Base-by-base conservation (phyloP, 129 eudicot genomes). In the Centaurea solstitialis region DNA sequence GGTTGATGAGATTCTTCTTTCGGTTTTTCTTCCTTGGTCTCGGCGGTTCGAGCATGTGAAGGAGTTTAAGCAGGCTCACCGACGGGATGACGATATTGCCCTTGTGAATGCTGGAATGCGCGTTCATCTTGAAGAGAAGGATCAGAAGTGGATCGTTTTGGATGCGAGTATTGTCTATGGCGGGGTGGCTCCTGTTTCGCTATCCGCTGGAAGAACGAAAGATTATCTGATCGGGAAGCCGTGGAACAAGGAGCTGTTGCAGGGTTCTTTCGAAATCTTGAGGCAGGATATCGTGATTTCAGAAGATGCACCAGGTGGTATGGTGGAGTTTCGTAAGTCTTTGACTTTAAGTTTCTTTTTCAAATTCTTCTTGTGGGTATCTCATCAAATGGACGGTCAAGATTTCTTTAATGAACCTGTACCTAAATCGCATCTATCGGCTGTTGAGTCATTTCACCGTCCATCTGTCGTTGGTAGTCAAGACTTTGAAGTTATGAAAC, bases 81-180 rank as follows among this genome's bases (percentile, higher is more conserved):
- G 99, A 82, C 82, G 99, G 84, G 99, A 96, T 43, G 99, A 96
- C 72, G 99, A 96, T 81, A 93, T 96, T 74, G 99, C 99, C 40
- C 82, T 96, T 59, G 99, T 96, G 10, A 96, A 96, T 76, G 88
- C 95, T 35, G 99, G 97, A 72, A 93, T 96, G 92, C 95, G 99
- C 33, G 97, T 91, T 72, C 77, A 50, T 59, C 97, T 96, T 68
- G 88, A 87, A 82, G 83, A 88, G 22, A 88, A 72, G 75, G 82
- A 87, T 80, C 71, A 81, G 20, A 83, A 82, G 9, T 96, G 99
- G 99, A 45, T 90, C 33, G 92, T 96, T 78, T 84, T 90, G 3
- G 99, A 96, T 80, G 98, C 94, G 8, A 82, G 92, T 65, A 76
- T 96, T 74, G 98, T 86, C 24, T 96, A 88, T 76, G 99, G 98